A percentile compares a stretch with the other conserved stretches of the same genome.
phyloP scores from a whole-genome alignment of 106 monocot genomes.

The Dendrobium catenatum region DNA sequence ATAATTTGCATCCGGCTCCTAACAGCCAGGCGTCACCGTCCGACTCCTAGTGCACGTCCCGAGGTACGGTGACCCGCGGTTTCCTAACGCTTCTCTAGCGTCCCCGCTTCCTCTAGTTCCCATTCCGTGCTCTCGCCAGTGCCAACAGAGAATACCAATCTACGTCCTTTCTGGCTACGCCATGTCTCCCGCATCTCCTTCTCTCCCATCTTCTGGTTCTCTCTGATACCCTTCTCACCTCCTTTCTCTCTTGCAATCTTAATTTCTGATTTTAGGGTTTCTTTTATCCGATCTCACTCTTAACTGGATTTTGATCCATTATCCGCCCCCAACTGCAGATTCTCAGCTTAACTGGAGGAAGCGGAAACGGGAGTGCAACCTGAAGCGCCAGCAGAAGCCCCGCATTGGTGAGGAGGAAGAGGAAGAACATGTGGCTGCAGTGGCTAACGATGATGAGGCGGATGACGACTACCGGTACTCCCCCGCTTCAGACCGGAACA shows the following conservation, averaged over 20 bases:
- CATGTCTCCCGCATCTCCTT: conserved; percentile 31
- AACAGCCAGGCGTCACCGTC: no score
- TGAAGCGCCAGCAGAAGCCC: conserved; percentile 32
- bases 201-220: conserved; percentile 18
- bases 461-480: conserved; percentile 17
- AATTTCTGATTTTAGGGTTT: neutral
- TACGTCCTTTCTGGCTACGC: conserved; percentile 10
- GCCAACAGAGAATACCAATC: neutral
- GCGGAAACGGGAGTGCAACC: conserved; percentile 50
- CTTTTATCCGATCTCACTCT: neutral
- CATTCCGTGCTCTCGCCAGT: neutral
- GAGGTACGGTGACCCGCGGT: neutral
- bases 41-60: neutral
- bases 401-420: conserved; percentile 43
- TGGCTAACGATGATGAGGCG: conserved; percentile 11
- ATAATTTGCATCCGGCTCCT: no score
- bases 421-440: conserved; percentile 37
- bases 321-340: conserved; percentile 28
- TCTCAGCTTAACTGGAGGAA: conserved; percentile 73
- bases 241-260: neutral
- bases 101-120: neutral
- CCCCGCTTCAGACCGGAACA: conserved; percentile 5
- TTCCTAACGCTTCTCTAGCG: neutral
- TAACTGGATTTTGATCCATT: neutral
- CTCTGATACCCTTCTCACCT: neutral